phyloP scores from a whole-genome alignment of 164 flowering plant species.

The Umbellularia californica region DNA sequence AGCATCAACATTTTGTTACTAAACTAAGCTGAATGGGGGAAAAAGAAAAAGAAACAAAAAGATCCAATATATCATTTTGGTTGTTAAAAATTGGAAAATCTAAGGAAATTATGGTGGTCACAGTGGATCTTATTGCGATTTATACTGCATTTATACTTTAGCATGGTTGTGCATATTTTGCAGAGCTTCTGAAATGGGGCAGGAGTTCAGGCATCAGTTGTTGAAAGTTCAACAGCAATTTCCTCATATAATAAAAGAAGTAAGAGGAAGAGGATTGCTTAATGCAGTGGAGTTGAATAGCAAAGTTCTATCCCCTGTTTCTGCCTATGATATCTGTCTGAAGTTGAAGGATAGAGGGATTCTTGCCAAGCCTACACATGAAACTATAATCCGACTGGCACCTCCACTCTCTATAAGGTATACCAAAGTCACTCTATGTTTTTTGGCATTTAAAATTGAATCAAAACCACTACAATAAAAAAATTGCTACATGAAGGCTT shows the following conservation, averaged over 20 bases:
- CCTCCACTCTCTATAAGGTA: conserved; percentile 91
- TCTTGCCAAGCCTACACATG: conserved; percentile 96
- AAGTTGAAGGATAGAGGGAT: conserved; percentile 89
- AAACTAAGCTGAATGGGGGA: too few relatives aligned
- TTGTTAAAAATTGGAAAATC: background rate
- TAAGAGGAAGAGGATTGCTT: conserved; percentile 89
- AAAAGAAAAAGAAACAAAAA: too few relatives aligned
- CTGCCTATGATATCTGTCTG: conserved; percentile 87
- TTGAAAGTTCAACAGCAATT: conserved; percentile 54
- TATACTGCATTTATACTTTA: background rate
- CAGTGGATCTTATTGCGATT: background rate
- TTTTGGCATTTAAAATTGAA: too few relatives aligned
- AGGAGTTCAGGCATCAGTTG: conserved; percentile 60
- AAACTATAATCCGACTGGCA: conserved; percentile 81
- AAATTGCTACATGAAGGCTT: too few relatives aligned
- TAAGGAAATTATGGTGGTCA: background rate
- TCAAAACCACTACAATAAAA: too few relatives aligned
- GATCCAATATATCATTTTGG: background rate
- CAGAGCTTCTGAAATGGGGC: conserved; percentile 79
- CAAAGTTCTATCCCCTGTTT: conserved; percentile 52
- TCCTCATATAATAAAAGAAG: conserved; percentile 68
- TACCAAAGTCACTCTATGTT: background rate
- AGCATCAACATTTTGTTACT: too few relatives aligned
- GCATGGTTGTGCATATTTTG: background rate
- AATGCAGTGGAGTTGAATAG: conserved; percentile 84